These are phyloP conservation scores for Citropsis articulata DNA, from an alignment of 345 rosid genomes.

Conservation along the genomic window DNA sequence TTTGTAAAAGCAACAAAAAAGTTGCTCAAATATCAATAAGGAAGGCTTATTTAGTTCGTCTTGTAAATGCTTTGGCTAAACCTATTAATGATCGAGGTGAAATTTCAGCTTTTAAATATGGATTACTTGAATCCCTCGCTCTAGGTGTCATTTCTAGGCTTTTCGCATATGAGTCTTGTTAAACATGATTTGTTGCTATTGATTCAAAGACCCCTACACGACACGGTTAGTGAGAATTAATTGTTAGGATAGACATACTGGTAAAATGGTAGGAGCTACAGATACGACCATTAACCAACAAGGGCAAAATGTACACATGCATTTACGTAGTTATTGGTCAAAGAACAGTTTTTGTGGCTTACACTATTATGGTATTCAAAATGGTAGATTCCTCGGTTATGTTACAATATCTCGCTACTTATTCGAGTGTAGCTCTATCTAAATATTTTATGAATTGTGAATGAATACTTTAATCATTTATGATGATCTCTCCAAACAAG, in stretches of 20 bases:
- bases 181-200: too few species aligned
- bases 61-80: conserved; percentile 12
- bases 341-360: too few species aligned
- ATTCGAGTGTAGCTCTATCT: not conserved
- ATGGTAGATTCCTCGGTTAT: not conserved
- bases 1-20: not conserved
- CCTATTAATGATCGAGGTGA: conserved; percentile 3
- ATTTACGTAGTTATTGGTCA: too few species aligned
- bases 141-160: too few species aligned
- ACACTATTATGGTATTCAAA: too few species aligned
- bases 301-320: too few species aligned
- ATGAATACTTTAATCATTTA: too few species aligned
- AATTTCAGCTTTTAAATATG: conserved; percentile 1
- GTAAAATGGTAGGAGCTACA: too few species aligned
- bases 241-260: too few species aligned
- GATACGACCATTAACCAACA: too few species aligned
- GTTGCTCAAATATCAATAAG: not conserved
- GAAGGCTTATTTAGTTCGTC: not conserved
- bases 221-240: too few species aligned
- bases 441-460: not conserved
- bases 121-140: not conserved
- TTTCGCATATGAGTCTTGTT: not conserved
- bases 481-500: not conserved
- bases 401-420: not conserved
- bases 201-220: too few species aligned